Base-by-base conservation (phyloP, 192 early-diverging fungal genomes). In the Gamsiella multidivaricata region DNA sequence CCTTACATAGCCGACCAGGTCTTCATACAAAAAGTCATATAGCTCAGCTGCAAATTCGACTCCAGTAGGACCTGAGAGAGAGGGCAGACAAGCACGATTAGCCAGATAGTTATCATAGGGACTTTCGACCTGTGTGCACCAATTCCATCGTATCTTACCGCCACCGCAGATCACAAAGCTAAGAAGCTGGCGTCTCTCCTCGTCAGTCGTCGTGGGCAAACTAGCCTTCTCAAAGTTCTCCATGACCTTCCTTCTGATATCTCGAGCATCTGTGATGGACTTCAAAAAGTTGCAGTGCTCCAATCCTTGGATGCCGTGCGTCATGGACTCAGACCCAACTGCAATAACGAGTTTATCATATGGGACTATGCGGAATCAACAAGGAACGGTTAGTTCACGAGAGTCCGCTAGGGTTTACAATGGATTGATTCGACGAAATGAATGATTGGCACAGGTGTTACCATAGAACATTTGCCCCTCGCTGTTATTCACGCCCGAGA, bases 151-250 rank as follows among this genome's bases (percentile, higher is more conserved):
- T 22, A 28, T 33, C 41, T 86, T 90, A 58, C 92, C 92, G 31
- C 92, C 92, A 31, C 92, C 92, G 29, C 87, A 90, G 26, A 91
- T 79, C 23, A 93, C 90, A 81, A 93, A 92, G 46, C 84, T 86
- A 29, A 93, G 81, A 5, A 93, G 59, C 47, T 83, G 66, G 23
- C 85, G 86, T 36, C 85, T 65, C 58, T 93, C 91, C 26, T 87
- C 84, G 3, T 85, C 83, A 0, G 81, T 64, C 1, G 88, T 87
- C 5, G 81, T 87, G 9, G 92, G 92, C 52, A 91, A 58, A 34
- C 81, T 79, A 12, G 91, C 92, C 34, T 80, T 81, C 70, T 93
- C 92, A 70, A 92, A 88, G 54, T 90, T 86, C 22, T 80, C 82
- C 57, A 88, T 86, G 12, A 93, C 70, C 37, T 81, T 86, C 53